Conservation (phyloP, 2,329 filamentous ascomycete genomes). For the Aspergillus uvarum region DNA sequence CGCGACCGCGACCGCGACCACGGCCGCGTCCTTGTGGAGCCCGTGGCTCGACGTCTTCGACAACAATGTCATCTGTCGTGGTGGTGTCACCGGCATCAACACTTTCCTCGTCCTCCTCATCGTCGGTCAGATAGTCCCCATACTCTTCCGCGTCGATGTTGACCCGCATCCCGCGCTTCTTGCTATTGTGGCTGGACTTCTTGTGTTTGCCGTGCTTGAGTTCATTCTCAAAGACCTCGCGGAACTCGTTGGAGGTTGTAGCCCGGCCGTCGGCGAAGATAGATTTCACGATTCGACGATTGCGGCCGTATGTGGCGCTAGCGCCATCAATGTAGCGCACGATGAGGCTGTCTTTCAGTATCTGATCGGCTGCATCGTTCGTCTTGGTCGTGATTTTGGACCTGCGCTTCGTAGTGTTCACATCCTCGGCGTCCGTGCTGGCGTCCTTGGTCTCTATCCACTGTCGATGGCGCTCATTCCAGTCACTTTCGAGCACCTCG, state of each 20-base stretch:
- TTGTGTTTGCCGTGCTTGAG: slow-evolving; percentile 33
- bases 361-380: slow-evolving; percentile 8
- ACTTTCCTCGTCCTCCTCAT: slow-evolving; percentile 38
- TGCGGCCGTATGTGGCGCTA: slow-evolving; percentile 31
- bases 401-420: neutral
- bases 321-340: slow-evolving; percentile 42
- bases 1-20: neutral
- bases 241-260: slow-evolving; percentile 42
- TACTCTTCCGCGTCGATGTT: slow-evolving; percentile 48
- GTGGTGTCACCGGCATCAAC: slow-evolving; percentile 20
- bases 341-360: slow-evolving; percentile 43
- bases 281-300: slow-evolving; percentile 46
- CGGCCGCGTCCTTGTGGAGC: neutral
- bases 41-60: slow-evolving; percentile 4
- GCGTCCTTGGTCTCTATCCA: neutral
- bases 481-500: slow-evolving; percentile 47
- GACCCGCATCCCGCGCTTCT: slow-evolving; percentile 43
- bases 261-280: slow-evolving; percentile 48
- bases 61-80: slow-evolving; percentile 25
- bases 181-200: slow-evolving; percentile 30
- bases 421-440: neutral
- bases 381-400: slow-evolving; percentile 15
- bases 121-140: slow-evolving; percentile 45
- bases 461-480: slow-evolving; percentile 34
- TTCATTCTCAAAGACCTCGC: slow-evolving; percentile 47